Percentiles rank a stretch among this genome's conserved stretches.
Conservation (phyloP, 129 eudicot genomes). For the Flaveria linearis region DNA sequence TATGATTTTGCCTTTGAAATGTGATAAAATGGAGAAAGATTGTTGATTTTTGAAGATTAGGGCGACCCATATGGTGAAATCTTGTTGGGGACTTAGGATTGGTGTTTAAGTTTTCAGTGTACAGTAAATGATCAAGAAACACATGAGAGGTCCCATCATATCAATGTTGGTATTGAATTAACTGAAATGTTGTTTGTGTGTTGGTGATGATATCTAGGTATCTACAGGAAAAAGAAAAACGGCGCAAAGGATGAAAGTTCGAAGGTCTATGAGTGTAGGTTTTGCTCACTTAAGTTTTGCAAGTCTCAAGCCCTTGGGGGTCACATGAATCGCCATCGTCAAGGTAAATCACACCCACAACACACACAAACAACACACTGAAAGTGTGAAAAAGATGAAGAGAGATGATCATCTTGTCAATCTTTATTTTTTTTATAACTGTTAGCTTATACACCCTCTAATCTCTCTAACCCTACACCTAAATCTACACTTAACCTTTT, state of each 20-base stretch:
- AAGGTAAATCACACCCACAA: conserved; percentile 47
- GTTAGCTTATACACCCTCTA: too few species aligned
- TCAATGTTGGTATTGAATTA: conserved; percentile 36
- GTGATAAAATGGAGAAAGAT: not conserved
- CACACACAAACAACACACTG: not conserved
- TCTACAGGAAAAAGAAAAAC: conserved; percentile 72
- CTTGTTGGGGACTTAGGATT: conserved; percentile 5
- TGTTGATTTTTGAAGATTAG: not conserved
- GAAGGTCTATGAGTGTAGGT: conserved; percentile 98
- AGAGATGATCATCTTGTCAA: conserved; percentile 38
- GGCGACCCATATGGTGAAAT: not conserved
- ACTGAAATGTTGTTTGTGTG: conserved; percentile 2
- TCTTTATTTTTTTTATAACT: not conserved
- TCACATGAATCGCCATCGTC: conserved; percentile 99
- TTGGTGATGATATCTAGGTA: conserved; percentile 39
- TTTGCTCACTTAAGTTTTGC: conserved; percentile 97
- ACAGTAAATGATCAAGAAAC: conserved; percentile 19
- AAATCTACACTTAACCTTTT: too few species aligned
- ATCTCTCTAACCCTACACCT: too few species aligned
- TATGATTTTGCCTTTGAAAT: conserved; percentile 16
- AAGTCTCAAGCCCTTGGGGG: conserved; percentile 99
- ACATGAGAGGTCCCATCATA: conserved; percentile 38
- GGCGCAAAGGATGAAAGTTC: conserved; percentile 68
- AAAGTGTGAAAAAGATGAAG: too few species aligned
- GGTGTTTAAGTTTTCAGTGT: conserved; percentile 32